phyloP scores from a whole-genome alignment of 352 stramenopile genomes.

The Pythium sp. region DNA sequence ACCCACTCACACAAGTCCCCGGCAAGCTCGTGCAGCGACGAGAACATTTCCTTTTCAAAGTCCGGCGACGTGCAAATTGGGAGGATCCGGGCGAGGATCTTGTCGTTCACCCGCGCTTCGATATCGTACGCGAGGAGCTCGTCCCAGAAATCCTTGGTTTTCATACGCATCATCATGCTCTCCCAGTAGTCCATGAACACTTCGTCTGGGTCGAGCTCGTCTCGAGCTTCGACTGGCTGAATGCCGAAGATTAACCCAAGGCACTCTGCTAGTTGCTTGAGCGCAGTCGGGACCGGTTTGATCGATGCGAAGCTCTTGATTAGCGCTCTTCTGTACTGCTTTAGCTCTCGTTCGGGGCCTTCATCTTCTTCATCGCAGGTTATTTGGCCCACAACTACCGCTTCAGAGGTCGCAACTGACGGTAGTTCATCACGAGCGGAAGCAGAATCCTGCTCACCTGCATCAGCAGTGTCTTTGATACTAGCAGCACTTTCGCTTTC shows the following conservation, averaged over 20 bases:
- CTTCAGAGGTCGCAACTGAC: not conserved
- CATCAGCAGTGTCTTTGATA: not conserved
- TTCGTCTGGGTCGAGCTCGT: conserved; percentile 72
- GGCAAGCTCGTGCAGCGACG: conserved; percentile 46
- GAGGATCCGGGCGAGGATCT: conserved; percentile 50
- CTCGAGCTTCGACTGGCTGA: conserved; percentile 46
- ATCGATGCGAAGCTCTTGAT: conserved; percentile 42
- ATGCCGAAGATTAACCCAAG: conserved; percentile 66
- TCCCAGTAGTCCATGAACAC: conserved; percentile 77
- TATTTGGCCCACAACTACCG: not conserved
- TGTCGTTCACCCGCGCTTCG: conserved; percentile 32
- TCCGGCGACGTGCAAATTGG: conserved; percentile 59
- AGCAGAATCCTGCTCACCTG: not conserved
- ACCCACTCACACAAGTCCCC: conserved; percentile 67
- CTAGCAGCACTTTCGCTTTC: not conserved
- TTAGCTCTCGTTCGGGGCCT: not conserved
- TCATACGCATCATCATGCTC: conserved; percentile 31
- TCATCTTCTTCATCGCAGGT: not conserved
- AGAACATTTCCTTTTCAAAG: conserved; percentile 55
- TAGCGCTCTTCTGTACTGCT: conserved; percentile 19
- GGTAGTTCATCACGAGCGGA: not conserved
- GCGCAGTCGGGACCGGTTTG: conserved; percentile 37
- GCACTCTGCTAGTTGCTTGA: conserved; percentile 68
- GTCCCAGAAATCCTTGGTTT: conserved; percentile 45
- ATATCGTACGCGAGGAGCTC: conserved; percentile 46